Evolutionary conservation across 2,329 filamentous ascomycete species (phyloP), one percentile per base, ranked within the genome.

Genomic region (Aspergillus sp.): DNA sequence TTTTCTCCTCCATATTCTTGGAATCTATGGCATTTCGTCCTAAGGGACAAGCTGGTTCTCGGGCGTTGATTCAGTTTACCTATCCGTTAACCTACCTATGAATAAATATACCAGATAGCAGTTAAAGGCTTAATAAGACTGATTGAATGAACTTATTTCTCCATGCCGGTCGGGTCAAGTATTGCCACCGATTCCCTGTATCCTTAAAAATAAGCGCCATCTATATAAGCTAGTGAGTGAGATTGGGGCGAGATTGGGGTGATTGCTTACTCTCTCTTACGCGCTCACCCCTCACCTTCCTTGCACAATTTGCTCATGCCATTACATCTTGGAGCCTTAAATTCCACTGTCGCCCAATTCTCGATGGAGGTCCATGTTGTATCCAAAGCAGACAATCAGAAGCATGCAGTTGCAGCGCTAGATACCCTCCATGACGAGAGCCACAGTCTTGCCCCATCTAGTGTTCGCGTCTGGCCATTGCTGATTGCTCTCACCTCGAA

Each of bases 401-500:
- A 50, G 11, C 59, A 61, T 21, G 47, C 56, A 5, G 44, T 49
- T 12, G 37, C 57, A n/a, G 23, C 19, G 7, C 11, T 63, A 27
- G 19, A 40, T 17, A 4, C 2, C 40, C n/a, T 40, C 1, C n/a
- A 17, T 9, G n/a, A 43, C 40, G 15, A 43, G 40, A 27, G n/a
- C 4, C 11, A 21, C 3, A 23, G 4, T 2, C 53, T 64, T 15
- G 17, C 57, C 23, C 8, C 44, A 25, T 65, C 62, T 3, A 51
- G 60, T 14, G 39, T 66, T 43, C 52, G 59, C 23, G 55, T 56
- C 27, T 57, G 52, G 33, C 56, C 61, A 4, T 17, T 45, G 3
- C 43, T 65, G 7, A 39, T 62, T 6, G 48, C 54, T 11, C 43
- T 66, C 3, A 52, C 52, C 8, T 57, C 62, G 4, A 64, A 61